Conservation (phyloP, 352 stramenopile genomes). For the Pythium periplocum region DNA sequence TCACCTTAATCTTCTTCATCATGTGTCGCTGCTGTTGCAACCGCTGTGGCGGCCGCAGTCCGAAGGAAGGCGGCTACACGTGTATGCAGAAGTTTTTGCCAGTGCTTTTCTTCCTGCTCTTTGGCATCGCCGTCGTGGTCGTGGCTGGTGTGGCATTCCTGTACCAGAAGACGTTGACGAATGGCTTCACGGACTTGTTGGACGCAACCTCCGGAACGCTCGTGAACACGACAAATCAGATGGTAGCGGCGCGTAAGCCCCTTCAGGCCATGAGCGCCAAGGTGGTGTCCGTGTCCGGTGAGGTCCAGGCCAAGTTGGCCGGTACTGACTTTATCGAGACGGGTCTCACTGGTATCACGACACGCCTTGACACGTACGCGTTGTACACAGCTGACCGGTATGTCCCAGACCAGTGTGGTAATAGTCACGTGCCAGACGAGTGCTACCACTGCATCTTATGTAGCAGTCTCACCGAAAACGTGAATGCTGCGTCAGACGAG, state of each 20-base stretch:
- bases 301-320: conserved; percentile 24
- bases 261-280: conserved; percentile 38
- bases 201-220: conserved; percentile 31
- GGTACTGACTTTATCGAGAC: conserved; percentile 42
- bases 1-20: conserved; percentile 70
- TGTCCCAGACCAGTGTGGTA: conserved; percentile 30
- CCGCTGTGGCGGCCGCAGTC: conserved; percentile 46
- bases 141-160: conserved; percentile 45
- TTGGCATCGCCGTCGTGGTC: conserved; percentile 37
- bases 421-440: no score
- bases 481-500: conserved; percentile 18
- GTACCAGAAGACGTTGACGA: conserved; percentile 47
- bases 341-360: conserved; percentile 25
- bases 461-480: conserved; percentile 28
- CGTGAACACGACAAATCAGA: conserved; percentile 31
- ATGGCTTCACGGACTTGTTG: conserved; percentile 40
- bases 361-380: conserved; percentile 26
- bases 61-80: conserved; percentile 55
- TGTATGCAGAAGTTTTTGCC: conserved; percentile 66
- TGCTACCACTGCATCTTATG: conserved; percentile 37
- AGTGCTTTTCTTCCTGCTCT: conserved; percentile 60
- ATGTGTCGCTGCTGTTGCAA: conserved; percentile 80
- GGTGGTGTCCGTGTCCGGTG: conserved; percentile 24
- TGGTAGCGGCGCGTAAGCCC: conserved; percentile 30
- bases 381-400: conserved; percentile 18